These are phyloP conservation scores for Silene coronaria DNA, from an alignment of 179 eudicot genomes.

Conservation along the genomic window DNA sequence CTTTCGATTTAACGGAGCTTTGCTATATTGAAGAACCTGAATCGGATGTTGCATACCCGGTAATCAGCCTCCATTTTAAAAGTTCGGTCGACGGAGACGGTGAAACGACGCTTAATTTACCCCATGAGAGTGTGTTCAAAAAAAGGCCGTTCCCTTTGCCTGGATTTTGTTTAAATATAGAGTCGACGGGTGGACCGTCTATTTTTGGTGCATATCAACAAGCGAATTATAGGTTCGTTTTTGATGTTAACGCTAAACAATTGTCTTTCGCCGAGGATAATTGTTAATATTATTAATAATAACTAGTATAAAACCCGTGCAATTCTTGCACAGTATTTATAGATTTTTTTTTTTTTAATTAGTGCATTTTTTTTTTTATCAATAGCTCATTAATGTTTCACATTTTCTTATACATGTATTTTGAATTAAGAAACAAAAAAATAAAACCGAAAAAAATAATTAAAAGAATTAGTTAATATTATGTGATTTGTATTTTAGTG, in stretches of 20 bases:
- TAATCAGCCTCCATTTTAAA: not conserved
- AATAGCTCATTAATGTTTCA: too few species aligned
- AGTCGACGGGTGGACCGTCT: not conserved
- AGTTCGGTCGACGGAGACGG: not conserved
- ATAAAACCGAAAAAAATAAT: too few species aligned
- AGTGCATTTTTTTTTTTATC: too few species aligned
- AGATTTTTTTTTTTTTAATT: too few species aligned
- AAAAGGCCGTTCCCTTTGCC: not conserved
- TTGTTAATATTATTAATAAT: conserved; percentile 20
- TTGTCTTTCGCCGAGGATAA: not conserved
- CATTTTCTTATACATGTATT: too few species aligned
- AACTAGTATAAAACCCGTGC: too few species aligned
- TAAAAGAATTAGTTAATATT: too few species aligned
- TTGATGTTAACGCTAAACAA: not conserved
- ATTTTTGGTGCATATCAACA: conserved; percentile 7
- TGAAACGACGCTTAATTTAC: not conserved
- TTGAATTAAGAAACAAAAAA: too few species aligned
- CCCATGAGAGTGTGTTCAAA: not conserved
- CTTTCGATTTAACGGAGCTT: not conserved
- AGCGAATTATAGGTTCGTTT: not conserved
- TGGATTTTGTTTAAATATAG: not conserved
- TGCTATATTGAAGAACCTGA: not conserved
- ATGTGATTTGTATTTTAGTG: too few species aligned
- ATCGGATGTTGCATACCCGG: not conserved
- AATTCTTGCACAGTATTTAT: too few species aligned